Evolutionary conservation across 768 basidiomycete genomes (phyloP).

Genomic region (Serpula lacrymans): DNA sequence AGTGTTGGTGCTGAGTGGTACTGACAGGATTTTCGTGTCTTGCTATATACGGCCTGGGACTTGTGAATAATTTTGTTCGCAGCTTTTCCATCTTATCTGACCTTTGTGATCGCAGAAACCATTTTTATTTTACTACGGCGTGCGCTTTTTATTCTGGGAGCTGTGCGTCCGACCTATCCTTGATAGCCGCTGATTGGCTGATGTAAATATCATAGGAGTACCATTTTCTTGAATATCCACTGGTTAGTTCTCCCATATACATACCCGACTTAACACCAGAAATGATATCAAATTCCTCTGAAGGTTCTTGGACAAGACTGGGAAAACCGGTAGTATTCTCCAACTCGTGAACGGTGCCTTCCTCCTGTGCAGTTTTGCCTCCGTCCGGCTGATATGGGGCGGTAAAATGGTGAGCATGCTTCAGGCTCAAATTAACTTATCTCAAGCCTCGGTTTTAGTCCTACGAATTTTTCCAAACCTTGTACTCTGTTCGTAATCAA

Average conservation of each 20-base stretch:
- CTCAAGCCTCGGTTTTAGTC: constrained; percentile 41
- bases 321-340: constrained; percentile 60
- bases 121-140: constrained; percentile 76
- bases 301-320: constrained; percentile 78
- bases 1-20: neutral
- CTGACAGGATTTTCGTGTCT: constrained; percentile 58
- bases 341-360: constrained; percentile 72
- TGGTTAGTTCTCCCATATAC: constrained; percentile 47
- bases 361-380: constrained; percentile 66
- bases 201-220: constrained; percentile 47
- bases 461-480: constrained; percentile 58
- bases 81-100: constrained; percentile 8
- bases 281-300: neutral
- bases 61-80: constrained; percentile 43
- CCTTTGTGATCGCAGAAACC: constrained; percentile 48
- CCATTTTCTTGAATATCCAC: constrained; percentile 84
- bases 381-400: constrained; percentile 70
- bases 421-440: neutral
- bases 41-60: constrained; percentile 62
- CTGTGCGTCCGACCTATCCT: constrained; percentile 38
- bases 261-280: neutral
- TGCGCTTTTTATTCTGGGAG: constrained; percentile 83
- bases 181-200: neutral
- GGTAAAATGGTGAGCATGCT: constrained; percentile 34
- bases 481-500: constrained; percentile 51